Percentiles rank a stretch among this genome's conserved stretches.
phyloP scores from a whole-genome alignment of 116 monocot species.

The Iris pallida region DNA sequence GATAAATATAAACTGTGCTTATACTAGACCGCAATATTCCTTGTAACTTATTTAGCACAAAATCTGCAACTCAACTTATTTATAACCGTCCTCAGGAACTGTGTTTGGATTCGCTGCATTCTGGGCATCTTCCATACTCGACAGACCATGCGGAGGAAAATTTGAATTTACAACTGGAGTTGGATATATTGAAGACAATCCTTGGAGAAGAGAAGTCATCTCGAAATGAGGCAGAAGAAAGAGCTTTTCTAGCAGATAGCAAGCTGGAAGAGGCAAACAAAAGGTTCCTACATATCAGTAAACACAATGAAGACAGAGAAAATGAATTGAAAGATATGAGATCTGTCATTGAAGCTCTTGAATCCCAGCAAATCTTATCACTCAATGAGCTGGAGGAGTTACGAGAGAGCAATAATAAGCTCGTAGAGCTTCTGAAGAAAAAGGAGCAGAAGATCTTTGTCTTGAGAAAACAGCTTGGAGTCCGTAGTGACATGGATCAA shows the following conservation, averaged over 20 bases:
- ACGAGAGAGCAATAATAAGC: constrained; percentile 25
- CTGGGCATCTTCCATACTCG: constrained; percentile 1
- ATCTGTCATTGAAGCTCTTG: constrained; percentile 71
- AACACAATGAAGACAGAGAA: constrained; percentile 29
- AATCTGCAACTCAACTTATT: not conserved
- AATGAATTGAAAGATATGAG: constrained; percentile 55
- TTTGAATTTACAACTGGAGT: constrained; percentile 66
- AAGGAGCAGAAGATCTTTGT: constrained; percentile 36
- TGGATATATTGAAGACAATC: constrained; percentile 80
- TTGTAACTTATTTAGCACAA: not conserved
- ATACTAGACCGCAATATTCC: not conserved
- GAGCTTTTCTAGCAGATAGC: constrained; percentile 12
- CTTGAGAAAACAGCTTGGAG: constrained; percentile 27
- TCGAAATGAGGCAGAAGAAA: constrained; percentile 37
- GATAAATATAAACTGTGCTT: not conserved
- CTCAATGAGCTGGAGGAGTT: constrained; percentile 62
- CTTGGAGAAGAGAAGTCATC: constrained; percentile 63
- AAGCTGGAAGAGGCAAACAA: constrained; percentile 31
- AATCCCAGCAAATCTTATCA: constrained; percentile 51
- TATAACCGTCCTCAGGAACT: constrained; percentile 33
- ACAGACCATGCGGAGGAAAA: constrained; percentile 42
- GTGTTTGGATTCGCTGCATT: constrained; percentile 14
- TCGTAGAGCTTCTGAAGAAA: constrained; percentile 26
- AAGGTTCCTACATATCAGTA: constrained; percentile 17
- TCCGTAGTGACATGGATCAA: constrained; percentile 8